phyloP scores from a whole-genome alignment of 176 grass and related monocot genomes.

The Olyra latifolia region DNA sequence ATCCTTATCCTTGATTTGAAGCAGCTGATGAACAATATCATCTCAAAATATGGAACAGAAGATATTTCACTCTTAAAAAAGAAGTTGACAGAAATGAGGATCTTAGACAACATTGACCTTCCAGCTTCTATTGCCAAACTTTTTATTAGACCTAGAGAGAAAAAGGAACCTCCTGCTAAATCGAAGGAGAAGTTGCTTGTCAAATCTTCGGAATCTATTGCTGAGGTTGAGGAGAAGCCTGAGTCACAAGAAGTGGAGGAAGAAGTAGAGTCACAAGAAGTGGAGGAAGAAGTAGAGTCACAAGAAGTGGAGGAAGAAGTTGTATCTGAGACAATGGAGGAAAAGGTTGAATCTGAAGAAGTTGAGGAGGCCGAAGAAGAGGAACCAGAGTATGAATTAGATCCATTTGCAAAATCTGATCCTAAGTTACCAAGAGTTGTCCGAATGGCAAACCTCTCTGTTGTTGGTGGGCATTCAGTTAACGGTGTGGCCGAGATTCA shows the following conservation, averaged over 20 bases:
- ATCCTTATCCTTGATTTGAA: constrained; percentile 34
- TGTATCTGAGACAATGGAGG: constrained; percentile 41
- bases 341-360: constrained; percentile 36
- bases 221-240: constrained; percentile 39
- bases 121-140: constrained; percentile 67
- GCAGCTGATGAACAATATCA: constrained; percentile 76
- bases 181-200: constrained; percentile 42
- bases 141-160: constrained; percentile 76
- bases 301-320: constrained; percentile 38
- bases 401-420: constrained; percentile 69
- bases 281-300: constrained; percentile 22
- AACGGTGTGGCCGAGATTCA: constrained; percentile 99
- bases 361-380: constrained; percentile 37
- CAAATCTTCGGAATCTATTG: constrained; percentile 47
- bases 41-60: constrained; percentile 66
- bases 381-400: constrained; percentile 59
- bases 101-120: constrained; percentile 93
- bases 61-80: constrained; percentile 80
- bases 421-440: constrained; percentile 73
- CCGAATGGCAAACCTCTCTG: constrained; percentile 94
- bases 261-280: no score
- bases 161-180: constrained; percentile 49
- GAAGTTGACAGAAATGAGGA: constrained; percentile 90
- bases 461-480: constrained; percentile 88
- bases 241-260: constrained; percentile 35